A percentile compares a stretch with the other conserved stretches of the same genome.
Evolutionary conservation across 2,329 filamentous ascomycete genomes (phyloP).

Genomic region (Colletotrichum somersetense): DNA sequence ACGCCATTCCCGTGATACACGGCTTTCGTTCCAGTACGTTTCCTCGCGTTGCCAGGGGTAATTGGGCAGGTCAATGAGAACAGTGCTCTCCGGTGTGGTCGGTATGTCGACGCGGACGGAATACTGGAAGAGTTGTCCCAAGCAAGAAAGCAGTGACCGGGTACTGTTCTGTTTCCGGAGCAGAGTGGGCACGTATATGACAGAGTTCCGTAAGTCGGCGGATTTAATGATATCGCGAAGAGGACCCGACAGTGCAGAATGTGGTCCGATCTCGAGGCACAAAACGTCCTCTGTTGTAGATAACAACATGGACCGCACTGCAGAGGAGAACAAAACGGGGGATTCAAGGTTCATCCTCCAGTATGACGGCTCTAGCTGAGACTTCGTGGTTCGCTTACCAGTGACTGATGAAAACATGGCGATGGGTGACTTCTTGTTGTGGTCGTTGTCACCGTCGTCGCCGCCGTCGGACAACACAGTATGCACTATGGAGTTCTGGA

Average conservation of each 20-base stretch:
- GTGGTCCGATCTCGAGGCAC: constrained; percentile 47
- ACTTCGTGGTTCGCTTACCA: not conserved
- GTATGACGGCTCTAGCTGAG: constrained; percentile 47
- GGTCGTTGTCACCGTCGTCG: not conserved
- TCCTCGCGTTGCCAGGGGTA: constrained; percentile 16
- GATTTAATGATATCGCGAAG: constrained; percentile 44
- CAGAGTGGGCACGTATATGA: constrained; percentile 42
- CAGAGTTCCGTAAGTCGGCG: constrained; percentile 22
- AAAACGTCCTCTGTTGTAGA: constrained; percentile 28
- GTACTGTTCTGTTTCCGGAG: constrained; percentile 37
- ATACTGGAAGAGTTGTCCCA: constrained; percentile 42
- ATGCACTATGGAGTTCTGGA: not conserved
- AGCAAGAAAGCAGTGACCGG: constrained; percentile 31
- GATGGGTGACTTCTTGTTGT: not conserved
- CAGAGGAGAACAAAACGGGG: constrained; percentile 58
- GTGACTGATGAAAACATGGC: not conserved
- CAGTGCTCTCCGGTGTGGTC: not conserved
- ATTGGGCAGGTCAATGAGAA: constrained; percentile 41
- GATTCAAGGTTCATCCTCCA: constrained; percentile 59
- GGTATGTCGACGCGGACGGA: constrained; percentile 18
- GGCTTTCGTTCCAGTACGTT: constrained; percentile 45
- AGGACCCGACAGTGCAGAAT: constrained; percentile 46
- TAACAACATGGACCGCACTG: constrained; percentile 51
- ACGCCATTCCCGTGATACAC: constrained; percentile 51
- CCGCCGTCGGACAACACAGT: not conserved